Percentiles rank a stretch among this genome's conserved stretches.
phyloP scores from a whole-genome alignment of 2,329 filamentous ascomycete species.

The Cryphonectria naterciae region DNA sequence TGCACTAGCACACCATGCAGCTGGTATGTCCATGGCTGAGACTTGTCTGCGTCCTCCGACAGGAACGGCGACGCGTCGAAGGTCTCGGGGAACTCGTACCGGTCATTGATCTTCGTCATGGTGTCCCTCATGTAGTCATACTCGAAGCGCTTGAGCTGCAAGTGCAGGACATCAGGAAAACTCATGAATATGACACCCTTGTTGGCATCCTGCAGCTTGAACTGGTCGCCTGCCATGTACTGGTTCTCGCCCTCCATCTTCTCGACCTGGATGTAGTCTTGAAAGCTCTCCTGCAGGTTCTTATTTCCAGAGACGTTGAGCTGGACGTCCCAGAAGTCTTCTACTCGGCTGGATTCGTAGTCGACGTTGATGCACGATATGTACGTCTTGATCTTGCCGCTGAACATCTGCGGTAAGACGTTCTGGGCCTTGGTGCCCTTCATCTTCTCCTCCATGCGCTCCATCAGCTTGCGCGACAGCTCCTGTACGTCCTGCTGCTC shows the following conservation, averaged over 20 bases:
- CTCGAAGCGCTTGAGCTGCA: constrained; percentile 96
- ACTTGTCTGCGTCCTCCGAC: constrained; percentile 81
- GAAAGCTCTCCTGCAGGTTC: constrained; percentile 90
- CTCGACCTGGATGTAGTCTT: constrained; percentile 94
- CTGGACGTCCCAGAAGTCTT: constrained; percentile 99
- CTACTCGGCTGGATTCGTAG: constrained; percentile 92
- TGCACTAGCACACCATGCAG: constrained; percentile 95
- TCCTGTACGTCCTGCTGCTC: constrained; percentile 99
- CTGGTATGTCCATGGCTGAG: constrained; percentile 89
- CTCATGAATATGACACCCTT: constrained; percentile 97
- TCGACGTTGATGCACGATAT: constrained; percentile 98
- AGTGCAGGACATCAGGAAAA: constrained; percentile 90
- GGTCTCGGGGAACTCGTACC: constrained; percentile 84
- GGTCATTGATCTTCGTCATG: constrained; percentile 98
- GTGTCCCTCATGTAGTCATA: constrained; percentile 95
- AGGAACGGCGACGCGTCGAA: constrained; percentile 88
- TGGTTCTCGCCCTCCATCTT: constrained; percentile 98
- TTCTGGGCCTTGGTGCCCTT: constrained; percentile 93
- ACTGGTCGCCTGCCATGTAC: constrained; percentile 88
- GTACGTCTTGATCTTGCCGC: constrained; percentile 98
- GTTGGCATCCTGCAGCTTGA: constrained; percentile 92
- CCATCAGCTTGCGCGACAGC: constrained; percentile 94
- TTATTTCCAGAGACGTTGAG: constrained; percentile 95
- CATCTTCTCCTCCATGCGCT: constrained; percentile 96
- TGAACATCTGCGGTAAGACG: constrained; percentile 86